Conservation (phyloP, 495 filamentous ascomycete species). For the Podospora appendiculata region DNA sequence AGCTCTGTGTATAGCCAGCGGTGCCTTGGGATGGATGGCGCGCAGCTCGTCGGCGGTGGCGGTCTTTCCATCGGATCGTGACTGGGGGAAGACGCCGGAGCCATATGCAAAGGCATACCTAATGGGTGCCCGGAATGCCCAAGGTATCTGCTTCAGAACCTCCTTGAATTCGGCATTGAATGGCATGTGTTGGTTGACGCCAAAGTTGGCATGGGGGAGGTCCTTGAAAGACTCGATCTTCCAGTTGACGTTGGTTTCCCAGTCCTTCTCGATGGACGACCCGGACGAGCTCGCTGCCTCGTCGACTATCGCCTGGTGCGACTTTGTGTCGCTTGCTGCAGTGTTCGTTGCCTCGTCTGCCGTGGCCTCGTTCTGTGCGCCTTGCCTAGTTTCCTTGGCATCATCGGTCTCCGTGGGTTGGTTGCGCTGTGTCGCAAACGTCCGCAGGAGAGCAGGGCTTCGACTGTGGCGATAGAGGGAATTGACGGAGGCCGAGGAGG, state of each 20-base stretch:
- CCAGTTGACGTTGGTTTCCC: slow-evolving; percentile 75
- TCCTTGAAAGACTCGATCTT: slow-evolving; percentile 75
- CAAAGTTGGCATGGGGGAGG: slow-evolving; percentile 80
- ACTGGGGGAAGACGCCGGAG: slow-evolving; percentile 90
- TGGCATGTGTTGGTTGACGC: slow-evolving; percentile 89
- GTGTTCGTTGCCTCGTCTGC: slow-evolving; percentile 16
- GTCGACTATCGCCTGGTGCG: slow-evolving; percentile 12
- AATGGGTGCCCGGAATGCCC: slow-evolving; percentile 89
- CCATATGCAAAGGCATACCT: slow-evolving; percentile 96
- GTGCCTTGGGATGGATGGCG: slow-evolving; percentile 66
- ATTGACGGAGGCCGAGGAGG: neutral
- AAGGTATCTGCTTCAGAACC: slow-evolving; percentile 75
- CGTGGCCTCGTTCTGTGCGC: slow-evolving; percentile 13
- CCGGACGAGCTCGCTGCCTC: slow-evolving; percentile 22
- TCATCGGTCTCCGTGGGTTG: slow-evolving; percentile 1
- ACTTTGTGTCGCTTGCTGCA: slow-evolving; percentile 15
- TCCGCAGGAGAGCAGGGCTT: slow-evolving; percentile 1
- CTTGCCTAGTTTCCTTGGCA: slow-evolving; percentile 10
- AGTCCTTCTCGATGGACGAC: slow-evolving; percentile 35
- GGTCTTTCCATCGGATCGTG: slow-evolving; percentile 34
- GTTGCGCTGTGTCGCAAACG: slow-evolving; percentile 12
- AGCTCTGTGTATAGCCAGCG: slow-evolving; percentile 65
- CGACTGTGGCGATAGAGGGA: neutral
- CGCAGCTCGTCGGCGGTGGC: slow-evolving; percentile 45
- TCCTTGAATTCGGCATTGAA: slow-evolving; percentile 94